Conservation (phyloP, 2,329 filamentous ascomycete genomes). For the Fusarium abutilonis region DNA sequence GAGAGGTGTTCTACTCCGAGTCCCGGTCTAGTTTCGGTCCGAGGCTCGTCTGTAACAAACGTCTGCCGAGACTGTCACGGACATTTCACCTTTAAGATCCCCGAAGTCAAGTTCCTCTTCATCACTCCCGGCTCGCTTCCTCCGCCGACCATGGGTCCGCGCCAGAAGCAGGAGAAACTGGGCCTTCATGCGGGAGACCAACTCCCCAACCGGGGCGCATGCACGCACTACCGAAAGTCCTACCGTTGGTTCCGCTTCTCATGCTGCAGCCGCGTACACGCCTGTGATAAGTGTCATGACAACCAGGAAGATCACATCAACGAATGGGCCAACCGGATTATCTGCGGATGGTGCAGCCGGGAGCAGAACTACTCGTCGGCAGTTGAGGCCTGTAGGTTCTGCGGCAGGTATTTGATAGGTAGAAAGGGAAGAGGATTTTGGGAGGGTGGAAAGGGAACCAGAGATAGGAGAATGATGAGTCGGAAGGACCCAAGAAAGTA, state of each 20-base stretch:
- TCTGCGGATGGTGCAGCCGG: constrained; percentile 81
- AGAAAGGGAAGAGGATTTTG: constrained; percentile 77
- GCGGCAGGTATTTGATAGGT: constrained; percentile 74
- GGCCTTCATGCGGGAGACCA: constrained; percentile 67
- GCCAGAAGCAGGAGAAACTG: constrained; percentile 62
- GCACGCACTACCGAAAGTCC: constrained; percentile 66
- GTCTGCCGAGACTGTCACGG: constrained; percentile 82
- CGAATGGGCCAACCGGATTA: constrained; percentile 86
- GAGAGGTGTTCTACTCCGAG: constrained; percentile 76
- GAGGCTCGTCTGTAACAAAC: constrained; percentile 77
- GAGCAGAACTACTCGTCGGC: constrained; percentile 77
- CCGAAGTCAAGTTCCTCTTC: constrained; percentile 79
- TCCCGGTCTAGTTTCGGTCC: constrained; percentile 75
- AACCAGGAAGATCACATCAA: constrained; percentile 74
- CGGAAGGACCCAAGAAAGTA: constrained; percentile 80
- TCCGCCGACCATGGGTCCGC: constrained; percentile 54
- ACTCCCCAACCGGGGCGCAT: constrained; percentile 63
- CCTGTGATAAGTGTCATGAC: constrained; percentile 82
- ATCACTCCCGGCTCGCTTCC: constrained; percentile 66
- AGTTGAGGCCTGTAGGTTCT: constrained; percentile 79
- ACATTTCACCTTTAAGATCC: constrained; percentile 82
- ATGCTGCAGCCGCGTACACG: constrained; percentile 67
- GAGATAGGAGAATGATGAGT: constrained; percentile 76
- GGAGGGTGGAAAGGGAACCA: constrained; percentile 87
- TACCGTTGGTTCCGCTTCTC: constrained; percentile 74